Conservation (phyloP, 192 early-diverging fungal species). For the Podila verticillata region DNA sequence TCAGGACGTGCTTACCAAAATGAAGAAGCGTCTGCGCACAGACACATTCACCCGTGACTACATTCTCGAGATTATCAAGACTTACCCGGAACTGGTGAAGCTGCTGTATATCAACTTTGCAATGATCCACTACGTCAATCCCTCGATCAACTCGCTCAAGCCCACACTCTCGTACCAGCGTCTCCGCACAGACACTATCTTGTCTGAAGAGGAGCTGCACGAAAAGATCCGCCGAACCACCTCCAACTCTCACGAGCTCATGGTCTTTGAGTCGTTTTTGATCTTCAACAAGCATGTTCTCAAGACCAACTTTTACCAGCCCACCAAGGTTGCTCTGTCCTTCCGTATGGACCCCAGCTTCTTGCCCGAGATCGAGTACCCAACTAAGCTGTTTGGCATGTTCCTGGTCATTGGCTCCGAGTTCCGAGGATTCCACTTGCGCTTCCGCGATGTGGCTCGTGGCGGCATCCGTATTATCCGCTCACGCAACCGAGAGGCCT, state of each 20-base stretch:
- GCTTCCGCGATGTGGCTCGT: constrained; percentile 97
- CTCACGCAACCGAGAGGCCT: constrained; percentile 95
- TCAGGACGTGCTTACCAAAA: constrained; percentile 92
- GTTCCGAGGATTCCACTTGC: constrained; percentile 99
- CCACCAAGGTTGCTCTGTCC: constrained; percentile 97
- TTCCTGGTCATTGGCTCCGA: constrained; percentile 96
- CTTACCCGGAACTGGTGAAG: constrained; percentile 92
- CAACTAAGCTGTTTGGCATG: constrained; percentile 90
- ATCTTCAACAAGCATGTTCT: constrained; percentile 97
- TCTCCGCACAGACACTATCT: constrained; percentile 74
- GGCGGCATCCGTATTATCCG: constrained; percentile 98
- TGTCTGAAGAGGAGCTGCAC: constrained; percentile 83
- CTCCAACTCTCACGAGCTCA: constrained; percentile 92
- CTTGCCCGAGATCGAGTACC: constrained; percentile 95
- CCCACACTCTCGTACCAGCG: constrained; percentile 92
- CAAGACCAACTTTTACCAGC: constrained; percentile 99
- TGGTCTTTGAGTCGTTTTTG: constrained; percentile 95
- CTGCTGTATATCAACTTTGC: constrained; percentile 96
- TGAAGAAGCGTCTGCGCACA: constrained; percentile 96
- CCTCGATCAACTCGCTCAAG: constrained; percentile 45
- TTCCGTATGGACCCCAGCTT: constrained; percentile 96
- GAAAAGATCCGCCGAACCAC: constrained; percentile 91
- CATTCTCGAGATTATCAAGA: constrained; percentile 95
- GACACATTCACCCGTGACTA: constrained; percentile 99
- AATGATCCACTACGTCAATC: constrained; percentile 89